These are phyloP conservation scores for Phaeotremella skinneri DNA, from an alignment of 768 basidiomycete species.

Conservation along the genomic window DNA sequence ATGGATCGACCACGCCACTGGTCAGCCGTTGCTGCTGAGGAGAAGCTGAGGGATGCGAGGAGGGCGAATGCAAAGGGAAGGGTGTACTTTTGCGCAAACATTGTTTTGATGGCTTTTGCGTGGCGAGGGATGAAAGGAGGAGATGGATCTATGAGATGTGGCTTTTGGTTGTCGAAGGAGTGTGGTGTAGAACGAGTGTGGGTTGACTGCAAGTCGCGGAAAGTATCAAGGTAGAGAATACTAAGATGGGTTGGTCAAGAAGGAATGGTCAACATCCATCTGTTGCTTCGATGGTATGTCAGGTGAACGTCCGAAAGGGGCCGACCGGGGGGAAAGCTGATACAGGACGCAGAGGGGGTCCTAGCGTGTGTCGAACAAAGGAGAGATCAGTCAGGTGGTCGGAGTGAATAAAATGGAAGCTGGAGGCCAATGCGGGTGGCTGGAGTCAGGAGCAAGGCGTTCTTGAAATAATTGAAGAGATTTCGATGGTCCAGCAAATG, in stretches of 20 bases:
- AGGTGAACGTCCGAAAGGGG: too few relatives aligned
- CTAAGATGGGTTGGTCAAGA: background rate
- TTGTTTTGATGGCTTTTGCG: background rate
- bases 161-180: background rate
- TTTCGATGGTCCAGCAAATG: background rate
- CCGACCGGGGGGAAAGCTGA: too few relatives aligned
- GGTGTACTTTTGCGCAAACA: background rate
- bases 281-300: too few relatives aligned
- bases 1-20: slow-evolving; percentile 67
- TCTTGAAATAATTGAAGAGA: background rate
- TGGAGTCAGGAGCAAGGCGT: background rate
- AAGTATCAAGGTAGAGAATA: background rate
- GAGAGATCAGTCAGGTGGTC: too few relatives aligned
- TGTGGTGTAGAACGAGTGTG: background rate
- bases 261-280: background rate
- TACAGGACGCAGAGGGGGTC: too few relatives aligned
- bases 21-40: slow-evolving; percentile 33
- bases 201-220: background rate
- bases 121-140: background rate
- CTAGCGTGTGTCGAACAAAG: too few relatives aligned
- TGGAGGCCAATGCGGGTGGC: too few relatives aligned
- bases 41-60: slow-evolving; percentile 10
- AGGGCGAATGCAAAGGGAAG: slow-evolving; percentile 7
- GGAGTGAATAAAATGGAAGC: too few relatives aligned
- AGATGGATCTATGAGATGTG: background rate